Percentiles rank a stretch among this genome's conserved stretches.
Conservation (phyloP, 2,329 filamentous ascomycete genomes). For the Dothidotthia symphoricarpi region DNA sequence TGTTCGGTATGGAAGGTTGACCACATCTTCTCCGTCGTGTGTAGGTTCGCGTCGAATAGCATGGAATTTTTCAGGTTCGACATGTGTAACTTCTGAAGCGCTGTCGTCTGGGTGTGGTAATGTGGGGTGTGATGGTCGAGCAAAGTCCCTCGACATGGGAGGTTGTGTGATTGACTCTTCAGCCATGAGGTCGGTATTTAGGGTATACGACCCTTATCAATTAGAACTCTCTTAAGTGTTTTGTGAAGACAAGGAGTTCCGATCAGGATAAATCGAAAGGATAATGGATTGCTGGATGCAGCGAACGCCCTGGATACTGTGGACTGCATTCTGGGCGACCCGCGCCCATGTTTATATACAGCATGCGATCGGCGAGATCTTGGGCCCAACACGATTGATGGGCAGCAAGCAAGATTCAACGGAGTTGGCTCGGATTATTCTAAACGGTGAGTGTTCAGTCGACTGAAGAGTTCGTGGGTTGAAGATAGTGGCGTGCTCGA, state of each 20-base stretch:
- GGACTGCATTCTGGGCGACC: slow-evolving; percentile 4
- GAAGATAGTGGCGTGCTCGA: not conserved
- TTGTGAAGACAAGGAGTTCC: not conserved
- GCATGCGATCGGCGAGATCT: slow-evolving; percentile 3
- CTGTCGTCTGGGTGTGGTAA: slow-evolving; percentile 8
- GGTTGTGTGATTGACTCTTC: slow-evolving; percentile 13
- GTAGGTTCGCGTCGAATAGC: slow-evolving; percentile 23
- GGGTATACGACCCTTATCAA: too few species aligned
- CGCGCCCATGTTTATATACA: slow-evolving; percentile 6
- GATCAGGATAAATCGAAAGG: slow-evolving; percentile 1
- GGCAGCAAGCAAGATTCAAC: slow-evolving; percentile 2
- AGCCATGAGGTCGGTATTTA: too few species aligned
- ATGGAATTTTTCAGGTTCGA: slow-evolving; percentile 14
- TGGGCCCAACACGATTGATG: slow-evolving; percentile 5
- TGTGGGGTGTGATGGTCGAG: slow-evolving; percentile 5
- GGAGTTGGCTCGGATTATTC: slow-evolving; percentile 14
- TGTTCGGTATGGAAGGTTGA: slow-evolving; percentile 65
- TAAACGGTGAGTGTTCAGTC: slow-evolving; percentile 4
- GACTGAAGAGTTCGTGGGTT: not conserved
- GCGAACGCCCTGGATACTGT: slow-evolving; percentile 1
- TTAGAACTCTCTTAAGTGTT: not conserved
- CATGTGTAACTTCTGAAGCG: slow-evolving; percentile 15
- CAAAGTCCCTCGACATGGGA: slow-evolving; percentile 14
- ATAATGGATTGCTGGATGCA: slow-evolving; percentile 3
- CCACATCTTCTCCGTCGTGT: slow-evolving; percentile 43